Conservation (phyloP, 495 filamentous ascomycete species). For the Mytilinidion resinicola region DNA sequence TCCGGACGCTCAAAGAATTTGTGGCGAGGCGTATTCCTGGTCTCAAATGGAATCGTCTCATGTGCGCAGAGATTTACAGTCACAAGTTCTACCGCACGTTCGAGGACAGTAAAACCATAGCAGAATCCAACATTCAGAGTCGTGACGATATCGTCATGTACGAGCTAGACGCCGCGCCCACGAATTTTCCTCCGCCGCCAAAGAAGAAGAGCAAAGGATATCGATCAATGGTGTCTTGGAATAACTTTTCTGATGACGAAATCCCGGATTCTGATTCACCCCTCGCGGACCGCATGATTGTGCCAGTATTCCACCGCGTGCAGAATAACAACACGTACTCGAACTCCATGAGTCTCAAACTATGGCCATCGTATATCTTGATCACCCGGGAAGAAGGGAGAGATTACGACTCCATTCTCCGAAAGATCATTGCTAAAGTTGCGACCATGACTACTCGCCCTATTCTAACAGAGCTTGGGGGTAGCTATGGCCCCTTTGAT, state of each 20-base stretch:
- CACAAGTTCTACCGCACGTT: slow-evolving; percentile 78
- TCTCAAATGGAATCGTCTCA: slow-evolving; percentile 49
- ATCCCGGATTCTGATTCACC: slow-evolving; percentile 55
- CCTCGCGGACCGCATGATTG: slow-evolving; percentile 61
- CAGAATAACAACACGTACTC: slow-evolving; percentile 45
- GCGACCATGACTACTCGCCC: slow-evolving; percentile 56
- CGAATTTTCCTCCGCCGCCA: slow-evolving; percentile 59
- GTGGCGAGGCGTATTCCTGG: slow-evolving; percentile 59
- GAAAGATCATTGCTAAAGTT: slow-evolving; percentile 53
- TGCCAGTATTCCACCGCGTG: slow-evolving; percentile 71
- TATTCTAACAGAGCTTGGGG: slow-evolving; percentile 48
- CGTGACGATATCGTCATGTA: slow-evolving; percentile 66
- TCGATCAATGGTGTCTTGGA: slow-evolving; percentile 37
- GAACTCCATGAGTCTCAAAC: slow-evolving; percentile 33
- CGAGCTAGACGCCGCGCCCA: slow-evolving; percentile 73
- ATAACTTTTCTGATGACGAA: slow-evolving; percentile 49
- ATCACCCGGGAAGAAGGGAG: slow-evolving; percentile 56
- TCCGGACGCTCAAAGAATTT: slow-evolving; percentile 68
- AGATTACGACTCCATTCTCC: slow-evolving; percentile 54
- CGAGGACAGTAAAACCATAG: slow-evolving; percentile 56
- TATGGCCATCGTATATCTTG: slow-evolving; percentile 59
- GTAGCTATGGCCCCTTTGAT: slow-evolving; percentile 33
- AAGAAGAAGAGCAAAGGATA: slow-evolving; percentile 41
- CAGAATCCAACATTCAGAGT: slow-evolving; percentile 56
- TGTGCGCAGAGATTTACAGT: slow-evolving; percentile 73